phyloP scores from a whole-genome alignment of 2,329 filamentous ascomycete genomes.

The Xylaria digitata region DNA sequence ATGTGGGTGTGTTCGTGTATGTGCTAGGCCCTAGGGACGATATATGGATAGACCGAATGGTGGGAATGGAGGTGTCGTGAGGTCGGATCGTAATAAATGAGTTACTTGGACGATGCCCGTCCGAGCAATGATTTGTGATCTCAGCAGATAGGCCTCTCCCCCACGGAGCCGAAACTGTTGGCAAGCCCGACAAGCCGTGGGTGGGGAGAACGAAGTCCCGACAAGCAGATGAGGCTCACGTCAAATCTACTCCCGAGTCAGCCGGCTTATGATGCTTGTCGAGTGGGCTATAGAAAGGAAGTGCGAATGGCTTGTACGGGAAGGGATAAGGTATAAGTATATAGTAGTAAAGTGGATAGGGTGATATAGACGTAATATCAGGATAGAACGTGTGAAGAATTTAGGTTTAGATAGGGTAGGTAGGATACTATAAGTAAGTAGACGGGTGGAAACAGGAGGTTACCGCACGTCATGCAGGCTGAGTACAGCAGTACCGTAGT shows the following conservation, averaged over 20 bases:
- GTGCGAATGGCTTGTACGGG: background rate
- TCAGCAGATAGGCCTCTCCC: constrained; percentile 12
- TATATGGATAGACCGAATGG: constrained; percentile 2
- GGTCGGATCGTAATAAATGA: constrained; percentile 13
- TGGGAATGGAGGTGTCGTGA: constrained; percentile 12
- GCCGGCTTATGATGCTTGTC: constrained; percentile 26
- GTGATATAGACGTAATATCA: constrained; percentile 8
- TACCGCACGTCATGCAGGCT: constrained; percentile 29
- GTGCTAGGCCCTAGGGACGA: background rate
- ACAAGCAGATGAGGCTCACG: constrained; percentile 35
- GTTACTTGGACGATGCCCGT: constrained; percentile 20
- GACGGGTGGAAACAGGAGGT: constrained; percentile 17
- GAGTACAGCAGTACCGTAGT: constrained; percentile 10
- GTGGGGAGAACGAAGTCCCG: constrained; percentile 12
- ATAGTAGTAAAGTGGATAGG: background rate
- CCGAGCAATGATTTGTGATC: constrained; percentile 29
- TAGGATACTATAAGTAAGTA: constrained; percentile 14
- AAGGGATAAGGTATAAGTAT: constrained; percentile 1
- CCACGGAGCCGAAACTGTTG: constrained; percentile 34
- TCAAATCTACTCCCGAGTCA: constrained; percentile 45
- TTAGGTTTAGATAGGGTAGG: constrained; percentile 4
- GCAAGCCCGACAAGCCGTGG: constrained; percentile 14
- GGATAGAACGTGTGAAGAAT: constrained; percentile 1
- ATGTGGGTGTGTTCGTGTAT: background rate
- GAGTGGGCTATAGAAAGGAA: background rate